These are phyloP conservation scores for Solanum pennellii DNA, from an alignment of 257 asterid genomes.

Conservation along the genomic window DNA sequence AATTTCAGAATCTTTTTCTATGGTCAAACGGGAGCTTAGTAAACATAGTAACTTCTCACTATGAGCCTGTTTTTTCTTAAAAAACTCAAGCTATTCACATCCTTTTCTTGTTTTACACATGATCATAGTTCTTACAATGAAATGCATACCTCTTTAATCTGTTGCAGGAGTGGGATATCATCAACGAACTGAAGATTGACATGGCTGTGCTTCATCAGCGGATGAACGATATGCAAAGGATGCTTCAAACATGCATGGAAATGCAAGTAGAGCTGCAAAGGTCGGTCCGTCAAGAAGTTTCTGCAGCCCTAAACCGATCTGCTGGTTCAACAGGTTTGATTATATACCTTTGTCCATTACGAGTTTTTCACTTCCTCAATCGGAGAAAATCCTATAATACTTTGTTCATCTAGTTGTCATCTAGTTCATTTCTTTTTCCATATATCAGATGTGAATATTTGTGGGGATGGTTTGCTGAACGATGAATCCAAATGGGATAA, in stretches of 20 bases:
- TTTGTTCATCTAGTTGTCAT: neutral
- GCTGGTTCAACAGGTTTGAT: conserved; percentile 36
- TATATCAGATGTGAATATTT: conserved; percentile 18
- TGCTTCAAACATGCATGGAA: conserved; percentile 85
- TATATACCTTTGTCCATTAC: neutral
- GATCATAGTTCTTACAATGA: neutral
- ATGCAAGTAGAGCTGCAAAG: conserved; percentile 80
- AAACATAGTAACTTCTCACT: neutral
- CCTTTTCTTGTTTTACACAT: neutral
- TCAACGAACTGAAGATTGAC: conserved; percentile 64
- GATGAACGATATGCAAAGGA: conserved; percentile 70
- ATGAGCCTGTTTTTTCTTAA: neutral
- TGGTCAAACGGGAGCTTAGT: neutral
- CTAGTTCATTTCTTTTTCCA: neutral
- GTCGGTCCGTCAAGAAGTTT: conserved; percentile 60
- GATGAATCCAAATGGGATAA: conserved; percentile 54
- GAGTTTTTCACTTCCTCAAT: neutral
- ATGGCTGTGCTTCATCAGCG: conserved; percentile 70
- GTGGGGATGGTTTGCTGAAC: conserved; percentile 8
- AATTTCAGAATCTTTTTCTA: neutral
- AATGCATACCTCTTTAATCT: neutral
- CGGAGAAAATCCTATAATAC: neutral
- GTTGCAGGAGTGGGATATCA: conserved; percentile 56
- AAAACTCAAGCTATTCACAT: neutral
- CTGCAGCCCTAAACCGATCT: conserved; percentile 67